These are phyloP conservation scores for Diplocarpon rosae DNA, from an alignment of 2,329 filamentous ascomycete species.

Conservation along the genomic window DNA sequence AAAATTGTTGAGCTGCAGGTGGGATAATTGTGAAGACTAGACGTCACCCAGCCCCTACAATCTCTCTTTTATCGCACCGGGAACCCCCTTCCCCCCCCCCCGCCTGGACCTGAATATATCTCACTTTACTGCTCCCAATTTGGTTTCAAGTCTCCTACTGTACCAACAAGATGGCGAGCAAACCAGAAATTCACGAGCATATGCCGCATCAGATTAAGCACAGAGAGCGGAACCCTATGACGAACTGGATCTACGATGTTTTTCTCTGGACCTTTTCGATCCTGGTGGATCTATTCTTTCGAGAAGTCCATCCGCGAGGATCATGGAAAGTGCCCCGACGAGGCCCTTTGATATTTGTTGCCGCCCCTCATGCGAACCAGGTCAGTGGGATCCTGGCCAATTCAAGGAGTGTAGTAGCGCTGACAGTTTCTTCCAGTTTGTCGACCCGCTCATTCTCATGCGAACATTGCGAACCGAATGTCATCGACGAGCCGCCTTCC, in stretches of 20 bases:
- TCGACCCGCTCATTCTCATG: conserved; percentile 90
- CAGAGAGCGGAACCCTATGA: conserved; percentile 58
- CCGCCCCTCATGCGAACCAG: conserved; percentile 93
- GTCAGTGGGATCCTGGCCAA: conserved; percentile 36
- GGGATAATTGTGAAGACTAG: conserved; percentile 1
- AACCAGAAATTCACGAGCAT: conserved; percentile 16
- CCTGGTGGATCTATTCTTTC: conserved; percentile 92
- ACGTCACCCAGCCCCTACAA: conserved; percentile 3
- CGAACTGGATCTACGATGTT: conserved; percentile 64
- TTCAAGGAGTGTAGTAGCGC: not conserved
- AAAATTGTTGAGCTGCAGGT: conserved; percentile 9
- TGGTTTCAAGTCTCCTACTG: not conserved
- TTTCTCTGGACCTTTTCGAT: conserved; percentile 71
- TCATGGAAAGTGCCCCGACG: conserved; percentile 88
- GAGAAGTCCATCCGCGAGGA: conserved; percentile 88
- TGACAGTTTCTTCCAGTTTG: conserved; percentile 51
- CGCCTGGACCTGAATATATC: not conserved
- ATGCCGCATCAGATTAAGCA: conserved; percentile 16
- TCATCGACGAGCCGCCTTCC: conserved; percentile 76
- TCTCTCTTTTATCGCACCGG: not conserved
- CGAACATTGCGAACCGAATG: conserved; percentile 77
- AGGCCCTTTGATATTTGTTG: conserved; percentile 89
- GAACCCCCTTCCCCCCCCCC: not conserved
- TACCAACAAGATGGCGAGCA: conserved; percentile 14
- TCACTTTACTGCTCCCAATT: not conserved